A percentile compares a stretch with the other conserved stretches of the same genome.
phyloP scores from a whole-genome alignment of 2,329 filamentous ascomycete genomes.

The Penicillium olsonii region DNA sequence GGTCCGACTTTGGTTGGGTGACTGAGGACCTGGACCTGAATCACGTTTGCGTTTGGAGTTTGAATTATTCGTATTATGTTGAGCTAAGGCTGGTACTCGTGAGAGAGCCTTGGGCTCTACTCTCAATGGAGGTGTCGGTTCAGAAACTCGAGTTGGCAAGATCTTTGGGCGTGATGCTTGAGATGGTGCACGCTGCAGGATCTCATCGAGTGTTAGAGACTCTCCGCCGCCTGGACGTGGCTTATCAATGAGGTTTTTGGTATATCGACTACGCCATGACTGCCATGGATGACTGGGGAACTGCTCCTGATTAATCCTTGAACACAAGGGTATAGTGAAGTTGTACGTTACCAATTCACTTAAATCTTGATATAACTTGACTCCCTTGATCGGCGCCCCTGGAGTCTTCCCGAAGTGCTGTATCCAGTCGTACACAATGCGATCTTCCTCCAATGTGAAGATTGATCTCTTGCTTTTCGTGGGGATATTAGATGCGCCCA shows the following conservation, averaged over 20 bases:
- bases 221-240: conserved; percentile 36
- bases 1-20: not conserved
- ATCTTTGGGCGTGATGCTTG: conserved; percentile 4
- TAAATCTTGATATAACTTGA: conserved; percentile 49
- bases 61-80: conserved; percentile 1
- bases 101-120: not conserved
- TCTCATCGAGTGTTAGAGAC: not conserved
- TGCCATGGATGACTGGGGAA: conserved; percentile 50
- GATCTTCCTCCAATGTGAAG: conserved; percentile 49
- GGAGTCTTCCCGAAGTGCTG: conserved; percentile 34
- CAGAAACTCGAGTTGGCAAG: conserved; percentile 4
- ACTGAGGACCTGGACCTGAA: conserved; percentile 1
- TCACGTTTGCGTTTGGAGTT: conserved; percentile 27
- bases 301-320: conserved; percentile 24
- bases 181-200: not conserved
- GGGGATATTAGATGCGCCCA: conserved; percentile 43
- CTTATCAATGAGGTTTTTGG: conserved; percentile 41
- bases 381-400: conserved; percentile 39
- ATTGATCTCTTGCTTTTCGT: conserved; percentile 31
- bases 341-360: conserved; percentile 35
- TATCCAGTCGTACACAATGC: conserved; percentile 47
- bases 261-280: conserved; percentile 52
- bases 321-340: not conserved
- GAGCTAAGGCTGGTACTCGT: not conserved
- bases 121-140: not conserved